These are phyloP conservation scores for Penicillium macrosclerotiorum DNA, from an alignment of 495 filamentous ascomycete genomes.

Conservation along the genomic window DNA sequence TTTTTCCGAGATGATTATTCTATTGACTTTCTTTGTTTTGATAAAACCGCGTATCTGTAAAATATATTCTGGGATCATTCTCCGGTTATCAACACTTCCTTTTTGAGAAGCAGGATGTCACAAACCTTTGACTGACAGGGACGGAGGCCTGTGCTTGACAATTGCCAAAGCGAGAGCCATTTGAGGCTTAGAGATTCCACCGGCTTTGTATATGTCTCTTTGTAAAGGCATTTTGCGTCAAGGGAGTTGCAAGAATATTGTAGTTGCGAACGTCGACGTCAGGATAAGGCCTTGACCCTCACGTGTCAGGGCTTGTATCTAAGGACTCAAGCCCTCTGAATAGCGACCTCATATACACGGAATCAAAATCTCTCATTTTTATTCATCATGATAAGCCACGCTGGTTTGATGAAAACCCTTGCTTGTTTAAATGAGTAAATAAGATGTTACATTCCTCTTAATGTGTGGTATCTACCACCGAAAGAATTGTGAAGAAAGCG, in stretches of 20 bases:
- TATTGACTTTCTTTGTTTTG: conserved; percentile 12
- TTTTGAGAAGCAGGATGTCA: neutral
- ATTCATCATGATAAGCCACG: no score
- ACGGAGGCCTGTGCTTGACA: conserved; percentile 42
- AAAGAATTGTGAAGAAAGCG: no score
- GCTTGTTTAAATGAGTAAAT: no score
- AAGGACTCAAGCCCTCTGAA: no score
- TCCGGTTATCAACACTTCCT: neutral
- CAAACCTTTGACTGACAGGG: conserved; percentile 36
- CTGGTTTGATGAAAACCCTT: no score
- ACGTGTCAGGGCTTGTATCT: neutral
- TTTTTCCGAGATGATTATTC: conserved; percentile 14
- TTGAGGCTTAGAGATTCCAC: conserved; percentile 31
- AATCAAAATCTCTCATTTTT: no score
- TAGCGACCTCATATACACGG: no score
- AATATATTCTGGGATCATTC: conserved; percentile 38
- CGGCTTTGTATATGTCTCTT: neutral
- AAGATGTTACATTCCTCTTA: no score
- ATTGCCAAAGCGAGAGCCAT: conserved; percentile 48
- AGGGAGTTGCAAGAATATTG: no score
- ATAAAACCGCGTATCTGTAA: conserved; percentile 36
- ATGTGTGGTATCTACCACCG: no score
- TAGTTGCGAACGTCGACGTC: no score
- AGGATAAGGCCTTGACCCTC: neutral
- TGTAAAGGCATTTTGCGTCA: neutral